Evolutionary conservation across 805 yeast species (phyloP), one percentile per base, ranked within the genome.

Genomic region (Monosporozyma solicola): DNA sequence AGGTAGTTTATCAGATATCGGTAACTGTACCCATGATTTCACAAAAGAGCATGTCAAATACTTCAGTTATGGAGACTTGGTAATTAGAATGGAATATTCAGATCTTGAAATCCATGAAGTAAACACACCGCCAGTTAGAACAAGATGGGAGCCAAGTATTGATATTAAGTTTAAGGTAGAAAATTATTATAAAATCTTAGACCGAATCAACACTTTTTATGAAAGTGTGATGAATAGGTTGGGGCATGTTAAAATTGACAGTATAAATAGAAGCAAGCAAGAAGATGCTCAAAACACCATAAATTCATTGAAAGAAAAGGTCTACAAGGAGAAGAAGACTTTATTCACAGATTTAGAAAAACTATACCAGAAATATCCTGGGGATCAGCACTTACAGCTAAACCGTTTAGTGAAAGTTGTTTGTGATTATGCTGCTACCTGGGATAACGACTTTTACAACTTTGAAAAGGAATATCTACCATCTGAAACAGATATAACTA

Each of bases 401-500:
- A 94, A 95, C 62, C 71, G 79, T 0, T 78, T 86, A 2, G 69
- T 90, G 29, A 73, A 92, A 59, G 78, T 78, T 37, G 74, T 92
- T 16, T 97, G 92, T 62, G 90, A 85, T 53, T 71, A 83, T 31
- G 91, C 95, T 2, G 90, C 88, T 24, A 79, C 75, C 43, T 94
- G 98, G 98, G 96, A 92, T 68, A 61, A 69, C 24, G 95, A 85
- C 53, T 90, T 94, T 61, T 77, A 80, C 39, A 85, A 80, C 7
- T 92, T 94, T 70, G 97, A 87, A 55, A 77, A 77, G 46, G 76
- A 76, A 22, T 94, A 79, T 63, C 76, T 92, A 55, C 98, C 98
- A 1, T 82, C 95, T 8, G 98, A 94, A 66, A 87, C 84, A 61
- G 99, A 94, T 75, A 87, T 94, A 59, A 83, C 95, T 5, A 77